Evolutionary conservation across 2,329 filamentous ascomycete genomes (phyloP).

Genomic region (Cladosporium sp.): DNA sequence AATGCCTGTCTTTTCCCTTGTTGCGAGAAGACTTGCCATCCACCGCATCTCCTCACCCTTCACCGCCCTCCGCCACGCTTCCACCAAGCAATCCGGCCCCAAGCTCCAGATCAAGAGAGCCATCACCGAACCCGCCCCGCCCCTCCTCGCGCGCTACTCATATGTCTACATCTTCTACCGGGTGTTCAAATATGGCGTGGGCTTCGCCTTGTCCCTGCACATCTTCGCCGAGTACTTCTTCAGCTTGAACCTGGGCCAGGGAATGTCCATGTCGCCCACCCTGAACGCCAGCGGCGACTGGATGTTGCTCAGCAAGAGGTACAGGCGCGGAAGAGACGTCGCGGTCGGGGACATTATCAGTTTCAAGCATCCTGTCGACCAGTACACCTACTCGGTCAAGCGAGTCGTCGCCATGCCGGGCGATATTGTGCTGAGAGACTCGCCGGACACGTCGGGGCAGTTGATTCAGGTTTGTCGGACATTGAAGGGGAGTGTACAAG

Average conservation of each 20-base stretch:
- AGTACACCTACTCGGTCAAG: conserved; percentile 58
- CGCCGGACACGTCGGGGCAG: conserved; percentile 39
- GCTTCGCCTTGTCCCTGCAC: conserved; percentile 24
- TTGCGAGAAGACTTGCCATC: neutral
- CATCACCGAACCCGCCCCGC: conserved; percentile 4
- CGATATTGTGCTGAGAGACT: conserved; percentile 65
- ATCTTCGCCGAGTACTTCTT: conserved; percentile 49
- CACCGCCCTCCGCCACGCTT: conserved; percentile 1
- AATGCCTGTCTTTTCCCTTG: neutral
- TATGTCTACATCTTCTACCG: neutral
- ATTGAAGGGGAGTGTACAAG: neutral
- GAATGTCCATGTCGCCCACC: conserved; percentile 86
- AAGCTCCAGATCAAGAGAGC: conserved; percentile 1
- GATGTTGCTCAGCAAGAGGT: conserved; percentile 61
- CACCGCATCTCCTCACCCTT: neutral
- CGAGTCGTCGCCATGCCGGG: conserved; percentile 56
- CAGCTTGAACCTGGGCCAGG: conserved; percentile 54
- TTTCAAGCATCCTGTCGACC: conserved; percentile 65
- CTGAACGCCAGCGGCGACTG: conserved; percentile 62
- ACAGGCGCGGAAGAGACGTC: conserved; percentile 61
- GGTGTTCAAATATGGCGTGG: conserved; percentile 2
- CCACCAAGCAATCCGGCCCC: neutral
- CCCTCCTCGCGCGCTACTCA: conserved; percentile 6
- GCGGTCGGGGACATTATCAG: conserved; percentile 77
- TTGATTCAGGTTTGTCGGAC: conserved; percentile 58